Evolutionary conservation across 2,329 filamentous ascomycete species (phyloP).

Genomic region (Aureobasidium pullulans): DNA sequence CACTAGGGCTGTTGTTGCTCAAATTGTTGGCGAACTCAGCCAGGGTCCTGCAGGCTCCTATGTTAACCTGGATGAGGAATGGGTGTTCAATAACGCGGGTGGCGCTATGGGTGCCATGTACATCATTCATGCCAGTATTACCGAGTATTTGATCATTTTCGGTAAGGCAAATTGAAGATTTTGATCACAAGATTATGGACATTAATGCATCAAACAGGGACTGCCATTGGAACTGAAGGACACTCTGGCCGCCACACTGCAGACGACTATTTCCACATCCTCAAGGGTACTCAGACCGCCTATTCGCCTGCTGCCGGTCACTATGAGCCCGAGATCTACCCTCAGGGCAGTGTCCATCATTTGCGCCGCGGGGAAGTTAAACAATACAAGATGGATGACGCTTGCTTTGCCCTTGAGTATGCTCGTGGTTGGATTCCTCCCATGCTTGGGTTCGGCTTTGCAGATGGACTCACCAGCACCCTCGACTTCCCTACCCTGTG

Average conservation of each 20-base stretch:
- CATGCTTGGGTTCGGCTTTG: constrained; percentile 86
- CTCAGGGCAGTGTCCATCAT: constrained; percentile 63
- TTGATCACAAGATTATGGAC: neutral
- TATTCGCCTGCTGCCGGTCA: constrained; percentile 54
- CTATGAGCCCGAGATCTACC: constrained; percentile 63
- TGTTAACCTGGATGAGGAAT: constrained; percentile 68
- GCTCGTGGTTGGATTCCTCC: constrained; percentile 85
- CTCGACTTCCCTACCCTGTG: constrained; percentile 80
- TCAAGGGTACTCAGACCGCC: constrained; percentile 68
- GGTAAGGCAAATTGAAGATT: constrained; percentile 25
- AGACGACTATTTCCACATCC: constrained; percentile 92
- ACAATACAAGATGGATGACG: constrained; percentile 74
- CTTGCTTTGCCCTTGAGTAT: constrained; percentile 76
- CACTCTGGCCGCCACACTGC: constrained; percentile 84
- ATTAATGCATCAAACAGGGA: constrained; percentile 34
- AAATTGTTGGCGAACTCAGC: constrained; percentile 62
- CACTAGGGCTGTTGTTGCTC: constrained; percentile 59
- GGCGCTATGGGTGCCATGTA: constrained; percentile 91
- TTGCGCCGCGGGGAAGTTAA: constrained; percentile 63
- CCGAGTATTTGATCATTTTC: constrained; percentile 86
- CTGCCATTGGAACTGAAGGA: constrained; percentile 75
- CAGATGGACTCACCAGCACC: constrained; percentile 72
- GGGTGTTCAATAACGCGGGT: constrained; percentile 88
- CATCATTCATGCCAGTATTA: constrained; percentile 76
- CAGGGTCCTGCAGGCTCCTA: constrained; percentile 37